These are phyloP conservation scores for Lactarius evosmus DNA, from an alignment of 768 basidiomycete genomes.

Conservation along the genomic window DNA sequence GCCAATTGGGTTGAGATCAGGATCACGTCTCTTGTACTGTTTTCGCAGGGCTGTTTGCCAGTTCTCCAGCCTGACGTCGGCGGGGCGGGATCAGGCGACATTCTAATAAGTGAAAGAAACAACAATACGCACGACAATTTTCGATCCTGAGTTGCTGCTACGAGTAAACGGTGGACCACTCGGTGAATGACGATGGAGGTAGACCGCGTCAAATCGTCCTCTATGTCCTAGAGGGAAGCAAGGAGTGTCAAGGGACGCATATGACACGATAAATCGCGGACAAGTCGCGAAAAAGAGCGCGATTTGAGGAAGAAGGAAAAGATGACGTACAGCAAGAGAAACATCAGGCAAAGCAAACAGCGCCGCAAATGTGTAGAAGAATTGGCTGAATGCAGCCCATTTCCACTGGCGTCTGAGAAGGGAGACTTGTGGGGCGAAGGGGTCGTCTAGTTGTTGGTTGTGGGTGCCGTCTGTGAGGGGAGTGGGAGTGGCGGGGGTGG, in stretches of 20 bases:
- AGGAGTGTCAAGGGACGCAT: slow-evolving; percentile 5
- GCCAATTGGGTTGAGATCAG: slow-evolving; percentile 69
- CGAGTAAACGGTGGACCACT: slow-evolving; percentile 70
- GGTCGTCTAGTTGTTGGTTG: slow-evolving; percentile 21
- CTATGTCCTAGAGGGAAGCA: slow-evolving; percentile 57
- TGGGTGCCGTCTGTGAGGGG: slow-evolving; percentile 21
- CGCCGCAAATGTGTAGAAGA: slow-evolving; percentile 79
- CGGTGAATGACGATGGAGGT: slow-evolving; percentile 62
- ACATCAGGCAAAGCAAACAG: slow-evolving; percentile 72
- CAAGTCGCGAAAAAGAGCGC: slow-evolving; percentile 12
- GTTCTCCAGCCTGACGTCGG: slow-evolving; percentile 53
- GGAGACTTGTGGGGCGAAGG: slow-evolving; percentile 39
- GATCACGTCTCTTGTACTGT: slow-evolving; percentile 73
- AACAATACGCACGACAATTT: slow-evolving; percentile 61
- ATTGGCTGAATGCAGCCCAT: slow-evolving; percentile 91
- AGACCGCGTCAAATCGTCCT: slow-evolving; percentile 66
- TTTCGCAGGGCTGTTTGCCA: slow-evolving; percentile 78
- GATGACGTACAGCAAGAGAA: slow-evolving; percentile 53
- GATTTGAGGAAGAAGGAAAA: background rate
- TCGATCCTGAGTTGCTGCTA: slow-evolving; percentile 73
- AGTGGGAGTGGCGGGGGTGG: slow-evolving; percentile 25
- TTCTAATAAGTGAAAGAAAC: slow-evolving; percentile 26
- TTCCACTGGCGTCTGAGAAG: slow-evolving; percentile 79
- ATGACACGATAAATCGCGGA: slow-evolving; percentile 15
- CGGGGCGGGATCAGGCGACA: slow-evolving; percentile 1